Evolutionary conservation across 306 rosid genomes (phyloP), one percentile per base, ranked within the genome.

Genomic region (Trichosanthes cucumerina): DNA sequence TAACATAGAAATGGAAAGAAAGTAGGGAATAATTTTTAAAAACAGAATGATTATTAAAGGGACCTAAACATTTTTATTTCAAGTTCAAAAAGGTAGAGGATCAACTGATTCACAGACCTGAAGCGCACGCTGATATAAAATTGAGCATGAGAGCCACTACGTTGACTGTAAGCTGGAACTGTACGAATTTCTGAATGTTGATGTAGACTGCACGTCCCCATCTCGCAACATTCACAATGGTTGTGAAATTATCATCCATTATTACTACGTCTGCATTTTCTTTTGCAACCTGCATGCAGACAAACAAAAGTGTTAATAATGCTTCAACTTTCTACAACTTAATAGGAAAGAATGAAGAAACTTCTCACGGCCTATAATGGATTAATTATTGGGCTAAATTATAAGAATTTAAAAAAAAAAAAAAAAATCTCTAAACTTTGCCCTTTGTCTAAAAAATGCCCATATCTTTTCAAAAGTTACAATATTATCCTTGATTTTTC

Each of bases 151-250:
- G 92, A 74, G 99, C 99, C 2, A 92, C 99, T 33, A 95, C 89
- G 74, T 92, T 95, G n/a, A 95, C 97, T 1, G 97, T 91, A 74
- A 95, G 83, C 87, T 95, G 99, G 84, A 95, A 92, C 84, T 95
- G 97, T 39, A 95, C 99, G 66, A 95, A 95, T 86, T 95, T 95
- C 24, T 92, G 99, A 78, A 92, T 91, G 77, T 95, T 95, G 76
- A 92, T 80, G 76, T 92, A 92, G n/a, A 95, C 96, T 10, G 97
- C 83, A 78, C 97, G 92, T 5, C 97, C 97, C 97, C 99, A 95
- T 88, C 86, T 81, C 14, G 88, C 86, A 39, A 92, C 93, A 41
- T 83, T 95, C 81, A 92, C 92, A 66, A 95, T 95, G 63, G 97
- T 92, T 23, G 89, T 56, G 68, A 95, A 92, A 83, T 92, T 92